Base-by-base conservation (phyloP, 345 rosid species). In the Gynandropsis gynandra region DNA sequence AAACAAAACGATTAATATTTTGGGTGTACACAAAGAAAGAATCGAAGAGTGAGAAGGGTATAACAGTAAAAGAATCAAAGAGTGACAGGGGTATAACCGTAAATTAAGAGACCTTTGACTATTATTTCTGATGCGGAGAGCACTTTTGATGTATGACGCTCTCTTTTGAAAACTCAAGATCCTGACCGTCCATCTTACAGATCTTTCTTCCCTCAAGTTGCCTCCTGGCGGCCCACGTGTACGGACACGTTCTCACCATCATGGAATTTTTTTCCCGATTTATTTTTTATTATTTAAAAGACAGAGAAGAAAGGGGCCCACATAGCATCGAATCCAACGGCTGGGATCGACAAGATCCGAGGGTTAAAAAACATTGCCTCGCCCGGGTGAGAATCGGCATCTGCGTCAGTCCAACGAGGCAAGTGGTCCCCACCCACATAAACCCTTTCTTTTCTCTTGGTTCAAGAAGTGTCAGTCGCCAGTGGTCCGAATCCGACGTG, bases 151-250 rank as follows among this genome's bases (percentile, higher is more conserved):
- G n/a, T n/a, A n/a, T n/a, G n/a, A n/a, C n/a, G n/a, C n/a, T n/a
- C n/a, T n/a, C n/a, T 59, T 56, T 7, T 32, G 18, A 21, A 16
- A 24, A 59, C 32, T 21, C 11, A 36, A 36, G 16, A 61, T 61
- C 72, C 4, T 10, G 62, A 49, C 58, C 71, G 62, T 67, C 31
- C 44, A 54, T 55, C 34, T n/a, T 53, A 14, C 16, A 33, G 47
- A 49, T 67, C 48, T 47, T 41, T n/a, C n/a, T n/a, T n/a, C n/a
- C n/a, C n/a, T n/a, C n/a, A n/a, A n/a, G n/a, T n/a, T n/a, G 58
- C 62, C 66, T 59, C 66, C 42, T 52, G 42, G 54, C 43, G 42
- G 47, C 63, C 58, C 62, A 61, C 72, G 72, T 67, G 67, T 67
- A 49, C 15, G 66, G 62, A 53, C 62, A 67, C 52, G 64, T 52